phyloP scores from a whole-genome alignment of 2,329 filamentous ascomycete species.

The Cladobotryum mycophilum region DNA sequence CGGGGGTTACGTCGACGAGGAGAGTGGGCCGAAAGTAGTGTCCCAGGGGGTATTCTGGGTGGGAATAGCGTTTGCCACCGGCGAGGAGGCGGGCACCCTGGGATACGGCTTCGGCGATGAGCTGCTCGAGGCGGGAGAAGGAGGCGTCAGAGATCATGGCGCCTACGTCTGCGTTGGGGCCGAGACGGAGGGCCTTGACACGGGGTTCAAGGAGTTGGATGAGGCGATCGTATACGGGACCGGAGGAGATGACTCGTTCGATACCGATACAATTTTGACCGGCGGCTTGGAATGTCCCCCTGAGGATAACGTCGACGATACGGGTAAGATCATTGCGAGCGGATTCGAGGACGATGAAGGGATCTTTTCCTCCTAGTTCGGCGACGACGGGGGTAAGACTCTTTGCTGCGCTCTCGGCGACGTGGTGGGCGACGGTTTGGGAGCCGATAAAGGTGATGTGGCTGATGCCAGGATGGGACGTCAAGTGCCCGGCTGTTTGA shows the following conservation, averaged over 20 bases:
- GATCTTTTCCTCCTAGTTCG: constrained; percentile 93
- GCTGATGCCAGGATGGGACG: constrained; percentile 73
- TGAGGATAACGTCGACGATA: constrained; percentile 76
- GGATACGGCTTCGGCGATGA: constrained; percentile 71
- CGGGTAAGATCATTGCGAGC: constrained; percentile 57
- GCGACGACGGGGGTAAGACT: constrained; percentile 81
- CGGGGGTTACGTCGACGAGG: constrained; percentile 77
- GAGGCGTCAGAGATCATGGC: constrained; percentile 77
- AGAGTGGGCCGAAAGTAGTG: constrained; percentile 93
- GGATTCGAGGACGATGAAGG: constrained; percentile 82
- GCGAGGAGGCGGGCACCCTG: constrained; percentile 75
- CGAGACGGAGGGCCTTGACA: constrained; percentile 68
- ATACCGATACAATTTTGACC: constrained; percentile 98
- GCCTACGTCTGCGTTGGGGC: constrained; percentile 75
- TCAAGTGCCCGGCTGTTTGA: constrained; percentile 70
- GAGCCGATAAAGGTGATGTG: constrained; percentile 98
- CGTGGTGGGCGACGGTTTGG: constrained; percentile 75
- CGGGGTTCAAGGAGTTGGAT: constrained; percentile 64
- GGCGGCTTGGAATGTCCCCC: constrained; percentile 89
- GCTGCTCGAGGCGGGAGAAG: constrained; percentile 68
- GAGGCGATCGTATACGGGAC: constrained; percentile 68
- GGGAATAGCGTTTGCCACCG: constrained; percentile 65
- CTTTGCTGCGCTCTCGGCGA: constrained; percentile 80
- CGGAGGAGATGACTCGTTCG: constrained; percentile 80
- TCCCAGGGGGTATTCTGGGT: constrained; percentile 68